phyloP scores from a whole-genome alignment of 2,329 filamentous ascomycete species.

The Colletotrichum euphorbiae region DNA sequence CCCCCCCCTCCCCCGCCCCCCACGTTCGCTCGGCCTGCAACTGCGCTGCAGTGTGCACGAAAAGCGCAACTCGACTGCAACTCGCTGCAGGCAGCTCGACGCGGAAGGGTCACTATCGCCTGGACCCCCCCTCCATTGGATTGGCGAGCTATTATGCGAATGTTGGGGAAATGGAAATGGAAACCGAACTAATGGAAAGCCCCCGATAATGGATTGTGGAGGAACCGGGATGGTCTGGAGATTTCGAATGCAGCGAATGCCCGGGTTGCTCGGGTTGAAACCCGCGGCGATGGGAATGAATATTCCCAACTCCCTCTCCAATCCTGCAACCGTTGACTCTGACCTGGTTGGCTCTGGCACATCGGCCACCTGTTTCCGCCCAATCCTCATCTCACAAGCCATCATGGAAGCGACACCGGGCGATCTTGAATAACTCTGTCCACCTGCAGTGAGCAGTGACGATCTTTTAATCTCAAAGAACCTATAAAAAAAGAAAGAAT shows the following conservation, averaged over 20 bases:
- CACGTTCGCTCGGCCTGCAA: slow-evolving; percentile 29
- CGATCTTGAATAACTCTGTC: not conserved
- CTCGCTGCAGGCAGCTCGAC: slow-evolving; percentile 24
- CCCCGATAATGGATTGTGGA: slow-evolving; percentile 34
- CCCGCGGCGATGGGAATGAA: slow-evolving; percentile 12
- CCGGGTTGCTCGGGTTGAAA: slow-evolving; percentile 27
- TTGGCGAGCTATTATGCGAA: slow-evolving; percentile 33
- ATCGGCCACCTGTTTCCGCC: not conserved
- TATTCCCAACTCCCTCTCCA: not conserved
- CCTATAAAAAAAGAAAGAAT: slow-evolving; percentile 13
- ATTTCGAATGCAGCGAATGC: slow-evolving; percentile 10
- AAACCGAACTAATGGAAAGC: slow-evolving; percentile 38
- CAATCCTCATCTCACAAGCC: not conserved
- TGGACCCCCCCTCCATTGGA: slow-evolving; percentile 22
- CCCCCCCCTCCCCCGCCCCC: not conserved
- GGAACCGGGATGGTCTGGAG: slow-evolving; percentile 14
- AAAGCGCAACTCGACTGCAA: not conserved
- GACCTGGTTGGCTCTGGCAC: not conserved
- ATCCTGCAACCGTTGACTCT: not conserved
- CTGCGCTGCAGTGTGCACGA: slow-evolving; percentile 30
- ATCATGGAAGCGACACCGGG: slow-evolving; percentile 4
- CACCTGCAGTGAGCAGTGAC: not conserved
- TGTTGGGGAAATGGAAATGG: slow-evolving; percentile 39
- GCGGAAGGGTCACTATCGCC: not conserved
- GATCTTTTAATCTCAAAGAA: not conserved